Conservation (phyloP, 495 filamentous ascomycete genomes). For the Chaetomium cochliodes region DNA sequence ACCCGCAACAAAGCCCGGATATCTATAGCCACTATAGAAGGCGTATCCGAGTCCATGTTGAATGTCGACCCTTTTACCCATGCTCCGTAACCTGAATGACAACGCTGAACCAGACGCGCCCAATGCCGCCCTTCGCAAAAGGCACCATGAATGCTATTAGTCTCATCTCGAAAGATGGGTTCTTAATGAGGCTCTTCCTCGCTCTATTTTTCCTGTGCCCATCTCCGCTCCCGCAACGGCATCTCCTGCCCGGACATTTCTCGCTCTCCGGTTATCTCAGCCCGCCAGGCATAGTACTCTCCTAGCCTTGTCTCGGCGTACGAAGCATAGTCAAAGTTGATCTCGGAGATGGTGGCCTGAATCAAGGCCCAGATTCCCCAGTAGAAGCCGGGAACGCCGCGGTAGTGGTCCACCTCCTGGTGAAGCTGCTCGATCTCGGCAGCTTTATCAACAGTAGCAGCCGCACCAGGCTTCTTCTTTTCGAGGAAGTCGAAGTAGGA, state of each 20-base stretch:
- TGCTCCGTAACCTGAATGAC: conserved; percentile 13
- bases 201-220: conserved; percentile 61
- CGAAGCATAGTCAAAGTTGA: conserved; percentile 93
- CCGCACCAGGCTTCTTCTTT: conserved; percentile 33
- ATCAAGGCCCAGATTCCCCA: conserved; percentile 97
- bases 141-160: conserved; percentile 5
- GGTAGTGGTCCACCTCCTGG: conserved; percentile 79
- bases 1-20: conserved; percentile 12
- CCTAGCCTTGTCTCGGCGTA: conserved; percentile 86
- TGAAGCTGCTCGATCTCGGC: conserved; percentile 61
- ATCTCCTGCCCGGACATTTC: conserved; percentile 56
- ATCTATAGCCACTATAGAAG: conserved; percentile 10
- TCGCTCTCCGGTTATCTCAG: conserved; percentile 63
- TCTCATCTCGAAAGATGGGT: not conserved
- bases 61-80: conserved; percentile 30
- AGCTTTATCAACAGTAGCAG: conserved; percentile 52
- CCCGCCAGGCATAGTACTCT: conserved; percentile 96
- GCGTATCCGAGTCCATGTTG: conserved; percentile 31
- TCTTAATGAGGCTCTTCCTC: not conserved
- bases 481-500: conserved; percentile 50
- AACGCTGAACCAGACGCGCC: conserved; percentile 9
- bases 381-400: conserved; percentile 83
- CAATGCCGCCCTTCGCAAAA: not conserved
- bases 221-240: conserved; percentile 76
- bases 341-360: conserved; percentile 90